Base-by-base conservation (phyloP, 306 rosid species). In the Casuarina cunninghamiana region DNA sequence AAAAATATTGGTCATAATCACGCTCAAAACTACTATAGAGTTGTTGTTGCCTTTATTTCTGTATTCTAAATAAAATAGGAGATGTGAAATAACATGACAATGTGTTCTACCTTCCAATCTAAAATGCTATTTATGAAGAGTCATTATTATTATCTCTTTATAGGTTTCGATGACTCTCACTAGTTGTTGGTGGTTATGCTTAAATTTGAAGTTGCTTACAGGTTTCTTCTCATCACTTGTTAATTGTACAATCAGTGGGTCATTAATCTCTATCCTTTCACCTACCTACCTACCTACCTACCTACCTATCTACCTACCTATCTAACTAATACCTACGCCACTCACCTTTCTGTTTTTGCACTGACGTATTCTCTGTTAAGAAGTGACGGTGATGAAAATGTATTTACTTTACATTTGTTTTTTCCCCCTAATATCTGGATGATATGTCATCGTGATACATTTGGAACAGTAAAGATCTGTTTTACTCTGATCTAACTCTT, bases 161-260 rank as follows among this genome's bases (percentile, higher is more conserved):
- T 19, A 13, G 32, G 78, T 37, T 32, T 45, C 5, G 42, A 11
- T 43, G 68, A 53, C 11, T 54, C 15, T 39, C 38, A 38, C 35
- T 51, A 5, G 50, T n/a, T 51, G 53, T 35, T 37, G 48, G 48
- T 37, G 50, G 32, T 67, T 67, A 42, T 67, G 69, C 71, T 67
- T 42, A 41, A 42, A 43, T 17, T 41, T 41, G 50, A 67, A 67
- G 71, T 67, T 67, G 50, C 46, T 17, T 42, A 1, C 3, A 58
- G 26, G 65, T 58, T 58, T 58, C 43, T 42, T 37, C 2, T 42
- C 50, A 67, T 2, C 17, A 0, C 1, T 42, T 3, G 37, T 41
- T 67, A 17, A 67, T 67, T 66, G 41, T 67, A 67, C 42, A 43
- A 67, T 67, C 21, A 67, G 71, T 67, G 17, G 50, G 71, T 67